A percentile compares a stretch with the other conserved stretches of the same genome.
Evolutionary conservation across 2,329 filamentous ascomycete species (phyloP).

Genomic region (Teratosphaeriaceae sp.): DNA sequence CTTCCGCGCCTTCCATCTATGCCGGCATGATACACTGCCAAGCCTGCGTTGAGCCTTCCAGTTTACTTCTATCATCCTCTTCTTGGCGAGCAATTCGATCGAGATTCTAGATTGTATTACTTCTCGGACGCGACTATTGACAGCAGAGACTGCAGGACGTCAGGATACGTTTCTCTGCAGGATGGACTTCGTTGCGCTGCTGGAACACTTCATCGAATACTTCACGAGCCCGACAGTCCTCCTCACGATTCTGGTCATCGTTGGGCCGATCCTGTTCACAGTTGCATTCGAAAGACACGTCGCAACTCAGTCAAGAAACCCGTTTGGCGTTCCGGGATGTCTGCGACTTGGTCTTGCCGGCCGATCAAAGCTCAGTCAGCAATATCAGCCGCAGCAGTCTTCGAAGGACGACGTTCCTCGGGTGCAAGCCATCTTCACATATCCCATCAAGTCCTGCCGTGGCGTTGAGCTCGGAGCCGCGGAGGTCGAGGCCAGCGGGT

Average conservation of each 20-base stretch:
- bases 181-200: constrained; percentile 13
- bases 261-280: constrained; percentile 12
- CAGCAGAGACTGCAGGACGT: too few species aligned
- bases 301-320: constrained; percentile 1
- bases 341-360: constrained; percentile 18
- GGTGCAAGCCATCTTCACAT: constrained; percentile 67
- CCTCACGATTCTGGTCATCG: constrained; percentile 13
- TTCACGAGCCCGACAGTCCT: constrained; percentile 13
- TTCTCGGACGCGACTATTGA: too few species aligned
- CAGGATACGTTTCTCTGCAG: too few species aligned
- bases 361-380: constrained; percentile 16
- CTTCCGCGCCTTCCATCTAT: too few species aligned
- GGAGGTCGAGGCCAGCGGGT: constrained; percentile 58
- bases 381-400: constrained; percentile 14
- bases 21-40: too few species aligned
- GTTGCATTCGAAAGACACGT: constrained; percentile 5
- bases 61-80: too few species aligned
- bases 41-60: too few species aligned
- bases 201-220: constrained; percentile 19
- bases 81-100: too few species aligned
- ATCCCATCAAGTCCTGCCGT: constrained; percentile 76
- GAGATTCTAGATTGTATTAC: too few species aligned
- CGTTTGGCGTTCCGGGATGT: constrained; percentile 19
- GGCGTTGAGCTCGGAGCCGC: constrained; percentile 65
- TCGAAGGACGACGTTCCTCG: constrained; percentile 30